phyloP scores from a whole-genome alignment of 495 filamentous ascomycete species.

The Amphirosellinia nigrospora region DNA sequence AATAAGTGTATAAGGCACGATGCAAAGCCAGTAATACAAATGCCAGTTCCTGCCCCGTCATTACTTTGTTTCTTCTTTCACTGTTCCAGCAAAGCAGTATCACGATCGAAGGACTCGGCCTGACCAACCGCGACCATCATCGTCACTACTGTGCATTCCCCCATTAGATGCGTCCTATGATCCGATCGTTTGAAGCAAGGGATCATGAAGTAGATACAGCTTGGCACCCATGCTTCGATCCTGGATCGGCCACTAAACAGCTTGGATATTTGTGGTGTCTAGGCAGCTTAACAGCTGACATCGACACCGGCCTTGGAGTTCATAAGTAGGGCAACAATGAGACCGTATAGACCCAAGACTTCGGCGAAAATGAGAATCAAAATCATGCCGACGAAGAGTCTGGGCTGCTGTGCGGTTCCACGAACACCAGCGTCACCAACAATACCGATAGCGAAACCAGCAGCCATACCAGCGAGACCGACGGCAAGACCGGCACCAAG shows the following conservation, averaged over 20 bases:
- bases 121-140: conserved; percentile 36
- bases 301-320: conserved; percentile 79
- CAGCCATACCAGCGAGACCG: conserved; percentile 95
- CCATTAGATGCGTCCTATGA: conserved; percentile 20
- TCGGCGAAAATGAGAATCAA: conserved; percentile 99
- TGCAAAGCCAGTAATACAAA: conserved; percentile 49
- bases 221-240: conserved; percentile 32
- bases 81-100: conserved; percentile 26
- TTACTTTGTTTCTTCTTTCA: conserved; percentile 50
- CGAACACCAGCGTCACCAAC: conserved; percentile 99
- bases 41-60: conserved; percentile 43
- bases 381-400: conserved; percentile 99
- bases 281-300: conserved; percentile 45
- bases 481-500: conserved; percentile 96
- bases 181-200: conserved; percentile 21
- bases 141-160: conserved; percentile 37
- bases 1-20: conserved; percentile 41
- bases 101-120: conserved; percentile 11
- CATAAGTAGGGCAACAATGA: conserved; percentile 98
- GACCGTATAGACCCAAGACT: conserved; percentile 98
- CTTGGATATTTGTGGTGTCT: background rate
- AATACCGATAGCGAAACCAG: conserved; percentile 98
- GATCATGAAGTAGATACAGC: conserved; percentile 32
- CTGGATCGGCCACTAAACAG: conserved; percentile 20
- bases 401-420: conserved; percentile 95